Evolutionary conservation across 2,329 filamentous ascomycete genomes (phyloP), one percentile per base, ranked within the genome.

Genomic region (Neurospora sp.): DNA sequence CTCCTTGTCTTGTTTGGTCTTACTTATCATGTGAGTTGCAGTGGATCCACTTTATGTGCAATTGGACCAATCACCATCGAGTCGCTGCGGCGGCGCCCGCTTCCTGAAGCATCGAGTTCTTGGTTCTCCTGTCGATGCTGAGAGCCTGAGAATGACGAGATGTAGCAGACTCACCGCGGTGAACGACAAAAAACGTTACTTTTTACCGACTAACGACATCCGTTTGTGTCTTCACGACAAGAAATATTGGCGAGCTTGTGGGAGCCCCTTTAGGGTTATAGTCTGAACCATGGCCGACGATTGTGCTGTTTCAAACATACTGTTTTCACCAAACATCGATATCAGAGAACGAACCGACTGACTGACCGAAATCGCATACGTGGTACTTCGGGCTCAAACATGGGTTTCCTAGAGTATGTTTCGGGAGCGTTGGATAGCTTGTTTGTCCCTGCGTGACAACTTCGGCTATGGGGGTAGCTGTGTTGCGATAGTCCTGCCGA

Each of bases 21-120:
- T 66, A 68, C 66, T 66, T 66, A 68, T 69, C 70, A 71, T 68
- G 68, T 70, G 70, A 71, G 66, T 40, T 10, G 28, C 11, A 28
- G 38, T 8, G 39, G 58, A 33, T 36, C 52, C 52, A 62, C 52
- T 36, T 4, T 33, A 62, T 62, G 13, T 52, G 11, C 13, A 17
- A 36, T 17, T 62, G 4, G 52, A 62, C 23, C 52, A 62, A 62
- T 62, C 23, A 62, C 13, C 13, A 62, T 62, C 8, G 52, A 33
- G 23, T 1, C 15, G 15, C 52, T 62, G 28, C 52, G 23, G 52
- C 52, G 5, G 23, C 52, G 52, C 52, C 52, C 23, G 23, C 46
- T 33, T 62, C 52, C 52, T 62, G 23, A 62, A 62, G 52, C 52
- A 62, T 62, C 23, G 52, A 62, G 52, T 62, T 58, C 46, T 58